Conservation (phyloP, 2,329 filamentous ascomycete species). For the Didymosphaeria variabile region DNA sequence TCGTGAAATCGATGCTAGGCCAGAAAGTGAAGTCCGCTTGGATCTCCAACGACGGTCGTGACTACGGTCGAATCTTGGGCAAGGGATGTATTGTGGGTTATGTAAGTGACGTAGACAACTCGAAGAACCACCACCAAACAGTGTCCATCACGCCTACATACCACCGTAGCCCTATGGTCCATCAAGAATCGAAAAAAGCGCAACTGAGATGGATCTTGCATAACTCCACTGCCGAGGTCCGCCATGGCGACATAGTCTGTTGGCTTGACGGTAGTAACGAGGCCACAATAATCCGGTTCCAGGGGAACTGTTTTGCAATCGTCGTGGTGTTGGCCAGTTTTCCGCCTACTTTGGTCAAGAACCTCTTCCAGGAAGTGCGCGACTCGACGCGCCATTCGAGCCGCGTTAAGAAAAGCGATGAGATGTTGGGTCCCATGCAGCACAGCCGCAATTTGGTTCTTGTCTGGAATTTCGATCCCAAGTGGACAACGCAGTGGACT, state of each 20-base stretch:
- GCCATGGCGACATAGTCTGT: not conserved
- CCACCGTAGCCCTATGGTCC: not conserved
- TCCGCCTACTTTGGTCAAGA: not conserved
- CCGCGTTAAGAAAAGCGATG: not conserved
- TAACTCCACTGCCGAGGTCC: not conserved
- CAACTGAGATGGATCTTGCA: not conserved
- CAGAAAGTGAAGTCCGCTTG: not conserved
- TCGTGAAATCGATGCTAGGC: not conserved
- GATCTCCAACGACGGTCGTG: not conserved
- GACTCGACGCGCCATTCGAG: not conserved
- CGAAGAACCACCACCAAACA: not conserved
- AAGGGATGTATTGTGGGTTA: constrained; percentile 3
- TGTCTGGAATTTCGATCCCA: not conserved
- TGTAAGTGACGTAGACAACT: not conserved
- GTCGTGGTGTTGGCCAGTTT: not conserved
- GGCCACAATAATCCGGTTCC: not conserved
- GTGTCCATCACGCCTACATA: constrained; percentile 1
- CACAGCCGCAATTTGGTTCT: constrained; percentile 1
- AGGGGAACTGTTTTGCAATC: not conserved
- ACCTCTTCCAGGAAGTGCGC: not conserved
- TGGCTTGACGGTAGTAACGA: constrained; percentile 3
- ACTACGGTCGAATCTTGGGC: not conserved
- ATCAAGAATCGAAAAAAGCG: not conserved
- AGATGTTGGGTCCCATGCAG: not conserved
- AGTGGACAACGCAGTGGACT: not conserved